These are phyloP conservation scores for Saprolegnia diclina DNA, from an alignment of 352 stramenopile genomes.

Conservation along the genomic window DNA sequence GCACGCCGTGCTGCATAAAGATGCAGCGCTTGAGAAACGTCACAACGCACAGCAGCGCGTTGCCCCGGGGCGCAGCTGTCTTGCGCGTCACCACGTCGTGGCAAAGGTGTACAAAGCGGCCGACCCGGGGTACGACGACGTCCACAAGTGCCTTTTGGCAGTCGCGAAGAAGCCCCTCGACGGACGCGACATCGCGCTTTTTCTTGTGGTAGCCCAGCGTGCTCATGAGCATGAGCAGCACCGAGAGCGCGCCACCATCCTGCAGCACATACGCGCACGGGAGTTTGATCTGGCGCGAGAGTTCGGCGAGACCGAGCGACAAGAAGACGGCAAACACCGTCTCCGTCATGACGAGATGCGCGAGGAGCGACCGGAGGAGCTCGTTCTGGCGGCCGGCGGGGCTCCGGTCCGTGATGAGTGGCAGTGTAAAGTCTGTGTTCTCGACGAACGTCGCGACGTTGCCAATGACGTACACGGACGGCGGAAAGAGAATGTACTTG, in stretches of 20 bases:
- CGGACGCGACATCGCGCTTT: slow-evolving; percentile 64
- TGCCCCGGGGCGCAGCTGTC: slow-evolving; percentile 46
- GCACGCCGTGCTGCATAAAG: slow-evolving; percentile 63
- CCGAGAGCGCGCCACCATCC: slow-evolving; percentile 75
- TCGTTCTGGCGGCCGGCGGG: slow-evolving; percentile 74
- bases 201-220: slow-evolving; percentile 80
- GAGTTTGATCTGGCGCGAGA: slow-evolving; percentile 44
- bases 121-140: slow-evolving; percentile 55
- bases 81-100: slow-evolving; percentile 54
- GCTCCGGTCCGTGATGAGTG: slow-evolving; percentile 80
- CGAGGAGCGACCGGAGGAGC: slow-evolving; percentile 68
- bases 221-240: slow-evolving; percentile 84
- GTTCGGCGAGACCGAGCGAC: slow-evolving; percentile 72
- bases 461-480: slow-evolving; percentile 81
- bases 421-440: slow-evolving; percentile 72
- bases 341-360: slow-evolving; percentile 55
- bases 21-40: slow-evolving; percentile 80
- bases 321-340: slow-evolving; percentile 71
- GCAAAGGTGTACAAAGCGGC: slow-evolving; percentile 73
- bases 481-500: slow-evolving; percentile 84
- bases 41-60: slow-evolving; percentile 66
- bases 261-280: slow-evolving; percentile 30
- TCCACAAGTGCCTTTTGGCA: slow-evolving; percentile 43
- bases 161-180: slow-evolving; percentile 55
- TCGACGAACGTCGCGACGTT: slow-evolving; percentile 78